Base-by-base conservation (phyloP, 257 asterid species). In the Phtheirospermum japonicum region DNA sequence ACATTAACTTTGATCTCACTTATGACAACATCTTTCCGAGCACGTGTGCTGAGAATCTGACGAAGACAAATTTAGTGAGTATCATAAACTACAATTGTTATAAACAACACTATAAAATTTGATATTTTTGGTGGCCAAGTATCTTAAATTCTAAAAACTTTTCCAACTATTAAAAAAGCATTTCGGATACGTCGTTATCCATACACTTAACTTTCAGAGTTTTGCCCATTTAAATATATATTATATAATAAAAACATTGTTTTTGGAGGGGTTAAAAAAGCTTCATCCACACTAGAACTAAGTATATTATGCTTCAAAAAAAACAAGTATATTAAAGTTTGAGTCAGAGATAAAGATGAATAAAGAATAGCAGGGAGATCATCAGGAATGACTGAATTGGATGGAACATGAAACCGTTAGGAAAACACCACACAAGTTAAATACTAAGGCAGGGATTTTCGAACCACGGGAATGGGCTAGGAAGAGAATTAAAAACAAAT, bases 41-140 rank as follows among this genome's bases (percentile, higher is more conserved):
- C 90, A 65, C 97, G 95, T 0, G 92, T 87, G 68, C 90, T 87
- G 60, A 93, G 95, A 64, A 78, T 69, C 97, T 93, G 94, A 65
- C 52, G 55, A 52, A 71, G 61, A 61, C 39, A 77, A 31, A 49
- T 34, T 53, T 51, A 40, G 51, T 63, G 67, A 77, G 71, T 50
- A 59, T 54, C 59, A 36, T 46, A 52, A 52, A 52, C 58, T 5
- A 52, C 34, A 14, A 19, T 11, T 36, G 26, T 5, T 16, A 46
- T 46, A 16, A 46, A 46, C 20, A 16, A 7, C 6, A 16, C 23
- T 46, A 46, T 17, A 46, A 42, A 42, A 12, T 17, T 42, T 42
- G 18, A 16, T 19, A 33, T 5, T 33, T 5, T 33, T 5, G 1
- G 7, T 0, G 39, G 9, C 39, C 39, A 33, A 2, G 9, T 33